These are phyloP conservation scores for Fraxinus velutina DNA, from an alignment of 305 asterid genomes.

Conservation along the genomic window DNA sequence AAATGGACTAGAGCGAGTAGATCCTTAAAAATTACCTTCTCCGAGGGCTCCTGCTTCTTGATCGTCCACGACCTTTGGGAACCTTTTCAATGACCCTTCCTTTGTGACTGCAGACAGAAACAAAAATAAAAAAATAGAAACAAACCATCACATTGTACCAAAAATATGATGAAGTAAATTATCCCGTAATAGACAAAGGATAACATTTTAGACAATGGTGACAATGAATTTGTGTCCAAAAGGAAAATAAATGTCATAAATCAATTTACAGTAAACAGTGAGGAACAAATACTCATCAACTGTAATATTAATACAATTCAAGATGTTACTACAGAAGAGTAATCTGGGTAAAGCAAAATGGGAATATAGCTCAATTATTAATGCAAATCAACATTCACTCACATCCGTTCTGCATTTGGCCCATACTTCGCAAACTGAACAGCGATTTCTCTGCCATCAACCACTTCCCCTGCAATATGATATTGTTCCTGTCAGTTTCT, in stretches of 20 bases:
- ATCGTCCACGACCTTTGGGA: conserved; percentile 20
- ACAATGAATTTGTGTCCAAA: not conserved
- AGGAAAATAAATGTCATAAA: not conserved
- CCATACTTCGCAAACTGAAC: conserved; percentile 39
- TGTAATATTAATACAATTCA: not conserved
- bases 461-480: conserved; percentile 25
- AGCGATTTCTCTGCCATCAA: conserved; percentile 34
- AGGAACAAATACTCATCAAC: not conserved
- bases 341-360: not conserved
- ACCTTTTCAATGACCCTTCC: conserved; percentile 31
- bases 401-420: conserved; percentile 34
- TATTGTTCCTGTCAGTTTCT: not conserved
- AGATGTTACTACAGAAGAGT: not conserved
- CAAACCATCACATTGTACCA: not conserved
- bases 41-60: conserved; percentile 34
- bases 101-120: conserved; percentile 18
- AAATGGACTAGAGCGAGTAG: not conserved
- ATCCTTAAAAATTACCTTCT: conserved; percentile 20
- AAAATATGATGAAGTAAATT: not conserved
- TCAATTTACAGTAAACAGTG: not conserved
- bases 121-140: not conserved
- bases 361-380: not conserved
- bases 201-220: not conserved
- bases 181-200: not conserved
- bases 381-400: conserved; percentile 7